Evolutionary conservation across 257 asterid species (phyloP).

Genomic region (Primulina huaijiensis): DNA sequence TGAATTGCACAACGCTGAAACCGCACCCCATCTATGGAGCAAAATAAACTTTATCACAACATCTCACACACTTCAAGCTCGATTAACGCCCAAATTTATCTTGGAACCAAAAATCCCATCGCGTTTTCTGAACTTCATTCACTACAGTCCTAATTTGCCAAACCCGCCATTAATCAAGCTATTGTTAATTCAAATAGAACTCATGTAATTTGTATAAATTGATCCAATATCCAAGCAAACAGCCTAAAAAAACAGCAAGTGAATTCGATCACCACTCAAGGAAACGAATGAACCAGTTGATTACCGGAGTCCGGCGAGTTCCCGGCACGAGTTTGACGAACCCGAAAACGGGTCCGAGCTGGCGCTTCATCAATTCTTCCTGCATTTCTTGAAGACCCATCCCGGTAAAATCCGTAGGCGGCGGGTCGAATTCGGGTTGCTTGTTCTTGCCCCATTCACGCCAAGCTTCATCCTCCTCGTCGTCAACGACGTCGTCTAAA

Average conservation of each 20-base stretch:
- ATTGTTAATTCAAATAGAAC: background rate
- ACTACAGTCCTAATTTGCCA: background rate
- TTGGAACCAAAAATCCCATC: background rate
- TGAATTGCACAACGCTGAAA: no score
- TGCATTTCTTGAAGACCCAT: conserved; percentile 53
- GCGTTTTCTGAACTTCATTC: background rate
- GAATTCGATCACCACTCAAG: background rate
- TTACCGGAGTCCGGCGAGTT: conserved; percentile 59
- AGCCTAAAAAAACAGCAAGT: background rate
- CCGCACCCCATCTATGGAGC: background rate
- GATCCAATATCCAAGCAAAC: background rate
- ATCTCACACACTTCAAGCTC: background rate
- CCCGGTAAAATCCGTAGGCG: conserved; percentile 53
- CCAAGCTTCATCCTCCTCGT: conserved; percentile 85
- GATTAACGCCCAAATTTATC: background rate
- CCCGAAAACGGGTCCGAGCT: conserved; percentile 77
- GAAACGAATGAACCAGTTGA: background rate
- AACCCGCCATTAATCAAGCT: background rate
- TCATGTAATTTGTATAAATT: background rate
- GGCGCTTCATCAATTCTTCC: conserved; percentile 68
- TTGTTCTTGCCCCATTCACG: conserved; percentile 77
- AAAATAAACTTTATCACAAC: background rate
- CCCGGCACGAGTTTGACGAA: conserved; percentile 89
- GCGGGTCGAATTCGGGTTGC: conserved; percentile 67
- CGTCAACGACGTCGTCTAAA: conserved; percentile 76